phyloP scores from a whole-genome alignment of 140 eudicot species.

The Cichorium intybus region DNA sequence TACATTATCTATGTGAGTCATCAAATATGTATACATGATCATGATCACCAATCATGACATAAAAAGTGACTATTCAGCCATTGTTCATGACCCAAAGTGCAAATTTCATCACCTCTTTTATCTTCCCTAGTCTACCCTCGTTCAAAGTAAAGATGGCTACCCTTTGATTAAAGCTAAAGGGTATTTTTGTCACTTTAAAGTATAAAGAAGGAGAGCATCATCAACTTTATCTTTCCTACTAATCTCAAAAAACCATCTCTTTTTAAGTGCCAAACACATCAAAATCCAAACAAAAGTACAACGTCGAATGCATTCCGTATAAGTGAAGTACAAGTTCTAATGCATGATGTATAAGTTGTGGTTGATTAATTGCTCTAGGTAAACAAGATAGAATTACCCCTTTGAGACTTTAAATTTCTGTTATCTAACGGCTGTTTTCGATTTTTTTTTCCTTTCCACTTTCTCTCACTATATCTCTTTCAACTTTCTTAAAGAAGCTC shows the following conservation, averaged over 20 bases:
- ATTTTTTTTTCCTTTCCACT: slow-evolving; percentile 14
- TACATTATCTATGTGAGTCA: slow-evolving; percentile 28
- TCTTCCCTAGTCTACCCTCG: slow-evolving; percentile 33
- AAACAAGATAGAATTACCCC: slow-evolving; percentile 3
- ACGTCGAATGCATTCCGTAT: not conserved
- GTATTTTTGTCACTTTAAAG: slow-evolving; percentile 60
- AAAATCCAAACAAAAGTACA: slow-evolving; percentile 30
- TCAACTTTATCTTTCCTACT: slow-evolving; percentile 49
- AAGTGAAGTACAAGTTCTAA: slow-evolving; percentile 1
- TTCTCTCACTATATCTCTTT: slow-evolving; percentile 10
- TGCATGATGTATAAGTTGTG: slow-evolving; percentile 5
- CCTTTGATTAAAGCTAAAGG: slow-evolving; percentile 78
- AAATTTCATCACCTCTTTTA: slow-evolving; percentile 55
- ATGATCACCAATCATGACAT: slow-evolving; percentile 37
- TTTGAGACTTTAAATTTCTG: slow-evolving; percentile 50
- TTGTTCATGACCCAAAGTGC: slow-evolving; percentile 62
- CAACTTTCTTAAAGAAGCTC: slow-evolving; percentile 36
- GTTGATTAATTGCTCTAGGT: not conserved
- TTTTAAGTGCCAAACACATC: not conserved
- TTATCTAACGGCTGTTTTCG: slow-evolving; percentile 55
- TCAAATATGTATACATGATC: slow-evolving; percentile 27
- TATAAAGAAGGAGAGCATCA: slow-evolving; percentile 40
- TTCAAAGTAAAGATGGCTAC: slow-evolving; percentile 43
- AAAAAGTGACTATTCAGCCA: slow-evolving; percentile 48
- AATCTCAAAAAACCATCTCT: slow-evolving; percentile 30